Evolutionary conservation across 306 rosid genomes (phyloP).

Genomic region (Urtica urens): DNA sequence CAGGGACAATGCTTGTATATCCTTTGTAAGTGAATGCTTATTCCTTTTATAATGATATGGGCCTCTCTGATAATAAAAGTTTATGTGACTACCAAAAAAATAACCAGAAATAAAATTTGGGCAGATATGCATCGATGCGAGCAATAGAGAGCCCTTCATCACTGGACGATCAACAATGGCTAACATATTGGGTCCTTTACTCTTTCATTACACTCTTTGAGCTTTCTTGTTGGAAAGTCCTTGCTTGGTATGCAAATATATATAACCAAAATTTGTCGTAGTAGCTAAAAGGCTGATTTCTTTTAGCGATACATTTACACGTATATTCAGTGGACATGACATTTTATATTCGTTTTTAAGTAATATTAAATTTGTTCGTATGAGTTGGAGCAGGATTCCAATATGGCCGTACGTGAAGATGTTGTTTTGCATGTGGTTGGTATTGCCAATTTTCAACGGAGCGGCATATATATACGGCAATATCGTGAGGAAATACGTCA

Average conservation of each 20-base stretch:
- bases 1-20: constrained; percentile 74
- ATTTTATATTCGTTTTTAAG: no score
- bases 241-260: constrained; percentile 36
- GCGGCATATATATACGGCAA: constrained; percentile 78
- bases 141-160: constrained; percentile 91
- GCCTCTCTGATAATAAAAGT: no score
- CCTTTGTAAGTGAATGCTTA: constrained; percentile 99
- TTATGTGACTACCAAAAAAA: neutral
- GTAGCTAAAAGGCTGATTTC: no score
- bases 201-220: constrained; percentile 71
- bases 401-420: constrained; percentile 77
- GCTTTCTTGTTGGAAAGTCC: constrained; percentile 52
- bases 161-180: constrained; percentile 89
- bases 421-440: constrained; percentile 69
- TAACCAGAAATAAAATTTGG: neutral
- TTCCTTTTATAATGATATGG: no score
- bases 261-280: no score
- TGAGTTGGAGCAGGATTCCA: constrained; percentile 65
- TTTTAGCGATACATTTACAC: no score
- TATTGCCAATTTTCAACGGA: constrained; percentile 80
- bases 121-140: constrained; percentile 70
- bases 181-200: constrained; percentile 82
- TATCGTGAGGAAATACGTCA: constrained; percentile 54
- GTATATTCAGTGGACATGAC: no score
- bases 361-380: no score